phyloP scores from a whole-genome alignment of 352 stramenopile genomes.

The Pythium rhizo-oryzae region DNA sequence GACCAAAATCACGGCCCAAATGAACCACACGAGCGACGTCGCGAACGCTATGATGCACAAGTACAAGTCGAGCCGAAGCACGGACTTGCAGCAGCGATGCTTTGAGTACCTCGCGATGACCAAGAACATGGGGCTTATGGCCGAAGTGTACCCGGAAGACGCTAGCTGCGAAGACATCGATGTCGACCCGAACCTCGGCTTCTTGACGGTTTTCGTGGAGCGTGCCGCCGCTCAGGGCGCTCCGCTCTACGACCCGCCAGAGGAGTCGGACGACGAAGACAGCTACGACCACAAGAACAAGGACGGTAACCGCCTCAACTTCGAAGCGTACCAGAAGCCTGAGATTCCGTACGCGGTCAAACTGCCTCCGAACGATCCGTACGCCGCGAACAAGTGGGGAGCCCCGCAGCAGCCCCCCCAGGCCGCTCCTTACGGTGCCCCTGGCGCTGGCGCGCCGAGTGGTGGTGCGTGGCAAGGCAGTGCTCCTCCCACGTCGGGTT shows the following conservation, averaged over 20 bases:
- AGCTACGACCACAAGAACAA: slow-evolving; percentile 72
- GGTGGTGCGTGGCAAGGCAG: slow-evolving; percentile 37
- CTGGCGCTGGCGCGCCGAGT: slow-evolving; percentile 30
- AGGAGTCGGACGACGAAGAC: slow-evolving; percentile 96
- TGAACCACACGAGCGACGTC: slow-evolving; percentile 88
- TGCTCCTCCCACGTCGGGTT: slow-evolving; percentile 40
- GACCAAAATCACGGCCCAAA: slow-evolving; percentile 98
- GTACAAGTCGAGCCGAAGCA: slow-evolving; percentile 95
- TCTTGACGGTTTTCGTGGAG: slow-evolving; percentile 95
- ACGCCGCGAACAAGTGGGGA: slow-evolving; percentile 70
- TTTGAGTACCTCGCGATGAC: slow-evolving; percentile 97
- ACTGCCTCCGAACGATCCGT: slow-evolving; percentile 58
- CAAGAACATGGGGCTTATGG: slow-evolving; percentile 91
- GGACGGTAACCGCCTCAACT: slow-evolving; percentile 75
- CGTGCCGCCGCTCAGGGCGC: slow-evolving; percentile 92
- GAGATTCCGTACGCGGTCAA: slow-evolving; percentile 87
- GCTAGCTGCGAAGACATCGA: slow-evolving; percentile 95
- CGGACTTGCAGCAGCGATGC: slow-evolving; percentile 98
- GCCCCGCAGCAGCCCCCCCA: slow-evolving; percentile 28
- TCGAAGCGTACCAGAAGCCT: slow-evolving; percentile 91
- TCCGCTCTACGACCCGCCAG: slow-evolving; percentile 93
- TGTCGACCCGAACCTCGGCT: slow-evolving; percentile 95
- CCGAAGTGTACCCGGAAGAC: slow-evolving; percentile 96
- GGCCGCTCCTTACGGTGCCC: slow-evolving; percentile 26
- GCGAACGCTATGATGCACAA: slow-evolving; percentile 96